Evolutionary conservation across 495 filamentous ascomycete species (phyloP).

Genomic region (Aspergillus panamensis): DNA sequence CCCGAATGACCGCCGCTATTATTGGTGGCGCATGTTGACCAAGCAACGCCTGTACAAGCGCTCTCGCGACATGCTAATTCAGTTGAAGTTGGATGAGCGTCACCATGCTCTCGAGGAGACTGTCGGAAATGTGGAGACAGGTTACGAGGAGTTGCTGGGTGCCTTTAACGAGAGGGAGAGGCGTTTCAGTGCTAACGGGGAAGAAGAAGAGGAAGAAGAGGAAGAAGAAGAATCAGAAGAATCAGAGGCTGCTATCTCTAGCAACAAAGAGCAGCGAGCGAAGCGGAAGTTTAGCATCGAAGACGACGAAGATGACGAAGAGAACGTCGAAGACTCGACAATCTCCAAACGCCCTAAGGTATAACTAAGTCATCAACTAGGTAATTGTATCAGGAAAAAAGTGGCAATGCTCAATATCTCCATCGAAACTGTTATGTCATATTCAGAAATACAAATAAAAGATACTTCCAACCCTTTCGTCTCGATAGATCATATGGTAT

Average conservation of each 20-base stretch:
- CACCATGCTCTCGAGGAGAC: conserved; percentile 79
- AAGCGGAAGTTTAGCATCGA: conserved; percentile 50
- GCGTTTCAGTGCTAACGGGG: conserved; percentile 21
- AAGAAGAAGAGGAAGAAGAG: conserved; percentile 21
- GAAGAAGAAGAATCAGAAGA: conserved; percentile 19
- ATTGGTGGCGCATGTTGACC: conserved; percentile 77
- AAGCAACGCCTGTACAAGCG: conserved; percentile 80
- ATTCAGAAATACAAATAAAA: neutral
- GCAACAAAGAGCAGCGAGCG: conserved; percentile 27
- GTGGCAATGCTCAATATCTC: neutral
- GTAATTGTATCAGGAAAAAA: neutral
- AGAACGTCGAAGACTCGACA: conserved; percentile 34
- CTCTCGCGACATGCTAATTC: conserved; percentile 70
- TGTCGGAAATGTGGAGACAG: conserved; percentile 71
- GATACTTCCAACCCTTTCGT: too few species aligned
- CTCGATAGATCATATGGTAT: too few species aligned
- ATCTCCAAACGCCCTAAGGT: conserved; percentile 39
- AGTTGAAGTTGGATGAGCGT: conserved; percentile 72
- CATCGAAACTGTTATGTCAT: conserved; percentile 5
- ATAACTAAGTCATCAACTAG: conserved; percentile 10
- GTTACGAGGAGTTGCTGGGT: conserved; percentile 68
- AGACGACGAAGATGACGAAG: conserved; percentile 49
- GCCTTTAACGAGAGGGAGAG: conserved; percentile 43
- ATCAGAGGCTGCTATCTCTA: conserved; percentile 23
- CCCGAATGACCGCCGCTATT: conserved; percentile 61